Percentiles rank a stretch among this genome's conserved stretches.
Conservation (phyloP, 2,329 filamentous ascomycete genomes). For the Escovopsis sp. region DNA sequence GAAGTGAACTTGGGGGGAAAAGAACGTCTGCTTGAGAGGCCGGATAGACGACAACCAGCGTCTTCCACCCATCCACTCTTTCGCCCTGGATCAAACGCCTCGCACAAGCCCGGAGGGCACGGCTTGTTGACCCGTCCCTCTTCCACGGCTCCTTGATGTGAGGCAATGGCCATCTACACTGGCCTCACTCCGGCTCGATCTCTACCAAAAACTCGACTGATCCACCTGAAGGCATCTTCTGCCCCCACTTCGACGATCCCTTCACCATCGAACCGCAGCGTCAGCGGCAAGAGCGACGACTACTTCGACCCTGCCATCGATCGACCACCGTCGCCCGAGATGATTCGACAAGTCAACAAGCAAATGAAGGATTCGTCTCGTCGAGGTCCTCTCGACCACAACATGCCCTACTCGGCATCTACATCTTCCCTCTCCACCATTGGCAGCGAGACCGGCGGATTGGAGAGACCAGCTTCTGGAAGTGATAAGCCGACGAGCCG, state of each 20-base stretch:
- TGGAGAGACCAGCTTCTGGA: conserved; percentile 40
- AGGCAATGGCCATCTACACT: conserved; percentile 5
- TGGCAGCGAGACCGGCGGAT: conserved; percentile 28
- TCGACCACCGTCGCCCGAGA: conserved; percentile 45
- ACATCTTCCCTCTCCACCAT: conserved; percentile 35
- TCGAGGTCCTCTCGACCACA: conserved; percentile 17
- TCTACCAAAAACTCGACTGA: not conserved
- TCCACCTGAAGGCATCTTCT: conserved; percentile 43
- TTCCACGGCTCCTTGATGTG: conserved; percentile 12
- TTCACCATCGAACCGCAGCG: not conserved
- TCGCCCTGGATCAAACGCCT: conserved; percentile 10
- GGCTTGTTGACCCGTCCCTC: conserved; percentile 14
- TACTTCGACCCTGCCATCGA: conserved; percentile 44
- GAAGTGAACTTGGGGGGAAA: not conserved
- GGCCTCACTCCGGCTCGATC: not conserved
- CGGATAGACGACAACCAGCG: not conserved
- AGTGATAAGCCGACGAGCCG: conserved; percentile 29
- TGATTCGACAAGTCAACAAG: conserved; percentile 42
- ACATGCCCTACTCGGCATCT: conserved; percentile 37
- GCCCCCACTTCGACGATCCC: conserved; percentile 3
- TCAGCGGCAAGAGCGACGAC: conserved; percentile 13
- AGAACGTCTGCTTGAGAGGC: not conserved
- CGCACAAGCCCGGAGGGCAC: conserved; percentile 14
- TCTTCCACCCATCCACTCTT: not conserved
- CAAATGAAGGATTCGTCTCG: conserved; percentile 40